Conservation (phyloP, 2,329 filamentous ascomycete genomes). For the Epichloe sp. region DNA sequence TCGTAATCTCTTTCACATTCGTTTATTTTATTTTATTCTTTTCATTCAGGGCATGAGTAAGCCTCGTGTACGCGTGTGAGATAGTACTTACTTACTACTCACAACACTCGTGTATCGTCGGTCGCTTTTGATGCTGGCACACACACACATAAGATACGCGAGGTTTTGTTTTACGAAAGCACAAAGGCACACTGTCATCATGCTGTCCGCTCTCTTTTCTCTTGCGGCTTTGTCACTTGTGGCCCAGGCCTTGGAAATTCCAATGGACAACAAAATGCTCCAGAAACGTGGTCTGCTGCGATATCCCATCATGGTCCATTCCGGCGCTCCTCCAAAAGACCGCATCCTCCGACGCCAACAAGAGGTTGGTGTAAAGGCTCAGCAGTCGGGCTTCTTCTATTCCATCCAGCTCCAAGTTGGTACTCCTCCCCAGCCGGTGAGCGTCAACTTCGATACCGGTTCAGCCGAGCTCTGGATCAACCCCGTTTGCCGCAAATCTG, state of each 20-base stretch:
- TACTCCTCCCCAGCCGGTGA: slow-evolving; percentile 24
- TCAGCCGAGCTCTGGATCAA: slow-evolving; percentile 31
- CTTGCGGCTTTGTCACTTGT: slow-evolving; percentile 17
- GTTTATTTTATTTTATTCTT: slow-evolving; percentile 3
- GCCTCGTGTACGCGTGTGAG: background rate
- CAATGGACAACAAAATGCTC: slow-evolving; percentile 12
- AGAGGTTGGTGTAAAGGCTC: slow-evolving; percentile 12
- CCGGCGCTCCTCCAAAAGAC: slow-evolving; percentile 15
- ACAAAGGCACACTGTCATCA: slow-evolving; percentile 6
- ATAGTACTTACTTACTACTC: too few relatives aligned
- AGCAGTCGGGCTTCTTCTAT: slow-evolving; percentile 23
- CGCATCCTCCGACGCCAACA: slow-evolving; percentile 17
- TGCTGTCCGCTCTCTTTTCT: slow-evolving; percentile 19
- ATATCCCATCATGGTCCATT: slow-evolving; percentile 16
- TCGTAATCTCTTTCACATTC: background rate
- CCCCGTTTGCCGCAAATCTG: slow-evolving; percentile 22
- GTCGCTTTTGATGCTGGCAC: slow-evolving; percentile 16
- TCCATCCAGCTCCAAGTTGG: slow-evolving; percentile 25
- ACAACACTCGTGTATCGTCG: background rate
- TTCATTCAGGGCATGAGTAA: background rate
- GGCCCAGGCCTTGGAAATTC: slow-evolving; percentile 10
- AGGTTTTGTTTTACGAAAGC: background rate
- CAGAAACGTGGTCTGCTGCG: slow-evolving; percentile 15
- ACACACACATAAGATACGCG: background rate
- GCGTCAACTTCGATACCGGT: slow-evolving; percentile 28